Base-by-base conservation (phyloP, 345 rosid species). In the Isatis tinctoria region DNA sequence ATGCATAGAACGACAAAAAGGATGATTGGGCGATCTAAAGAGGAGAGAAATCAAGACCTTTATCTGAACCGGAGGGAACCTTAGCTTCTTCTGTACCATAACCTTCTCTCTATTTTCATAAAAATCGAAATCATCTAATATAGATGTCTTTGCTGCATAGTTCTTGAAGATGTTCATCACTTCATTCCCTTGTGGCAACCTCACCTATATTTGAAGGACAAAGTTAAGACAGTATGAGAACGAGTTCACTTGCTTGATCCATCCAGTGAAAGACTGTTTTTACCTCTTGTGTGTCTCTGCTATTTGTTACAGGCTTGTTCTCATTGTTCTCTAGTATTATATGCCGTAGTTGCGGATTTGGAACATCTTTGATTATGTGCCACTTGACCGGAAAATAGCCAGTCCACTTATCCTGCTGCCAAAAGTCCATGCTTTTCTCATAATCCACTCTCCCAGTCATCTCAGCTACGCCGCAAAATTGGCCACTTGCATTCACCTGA, bases 231-330 rank as follows among this genome's bases (percentile, higher is more conserved):
- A 26, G 1, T 20, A 20, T 36, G 32, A 37, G 61, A 68, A 53
- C 5, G 16, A 56, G 53, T 20, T 35, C 17, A 73, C 5, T 59
- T 48, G 10, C 56, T 40, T 41, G 16, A 61, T 11, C 33, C 17
- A 33, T 9, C 33, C 0, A 2, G 1, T 22, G 13, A 18, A n/a
- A 53, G 18, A 30, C 9, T 35, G 2, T 33, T 12, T 24, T 24
- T 81, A 85, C 94, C 94, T 88, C 94, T 72, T 87, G 94, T 41
- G 91, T 87, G 77, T 88, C 94, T 81, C 94, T 82, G 82, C 91
- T 87, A 80, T 81, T 86, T 49, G 93, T 86, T 58, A 86, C 90
- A 10, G 93, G 88, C 76, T 88, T 88, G 75, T 80, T 82, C 76
- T 88, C 94, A 77, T 88, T 88, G 71, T 88, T 82, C 76, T 82